Conservation (phyloP, 2,329 filamentous ascomycete species). For the Aplosporella prunicola region DNA sequence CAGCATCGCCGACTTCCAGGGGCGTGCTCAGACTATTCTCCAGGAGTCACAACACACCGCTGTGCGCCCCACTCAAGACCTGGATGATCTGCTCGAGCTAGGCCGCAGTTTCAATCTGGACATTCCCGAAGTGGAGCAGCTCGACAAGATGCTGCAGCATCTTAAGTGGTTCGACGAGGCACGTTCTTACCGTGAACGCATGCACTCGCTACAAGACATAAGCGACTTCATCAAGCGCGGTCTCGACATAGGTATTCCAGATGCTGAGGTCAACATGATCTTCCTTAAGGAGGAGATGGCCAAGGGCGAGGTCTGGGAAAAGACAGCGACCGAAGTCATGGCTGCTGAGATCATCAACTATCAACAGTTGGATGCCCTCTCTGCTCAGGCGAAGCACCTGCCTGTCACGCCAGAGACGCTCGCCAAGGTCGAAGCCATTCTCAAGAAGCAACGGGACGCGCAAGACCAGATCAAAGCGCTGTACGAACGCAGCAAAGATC, state of each 20-base stretch:
- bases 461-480: slow-evolving; percentile 79
- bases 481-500: slow-evolving; percentile 65
- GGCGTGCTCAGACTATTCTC: slow-evolving; percentile 57
- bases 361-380: slow-evolving; percentile 85
- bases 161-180: slow-evolving; percentile 83
- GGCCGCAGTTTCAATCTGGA: slow-evolving; percentile 86
- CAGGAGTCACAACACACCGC: background rate
- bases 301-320: slow-evolving; percentile 80
- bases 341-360: slow-evolving; percentile 88
- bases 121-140: slow-evolving; percentile 73
- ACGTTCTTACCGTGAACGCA: slow-evolving; percentile 50
- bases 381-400: slow-evolving; percentile 67
- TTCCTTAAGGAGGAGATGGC: slow-evolving; percentile 67
- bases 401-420: slow-evolving; percentile 78
- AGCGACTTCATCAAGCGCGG: slow-evolving; percentile 69
- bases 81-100: slow-evolving; percentile 85
- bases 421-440: slow-evolving; percentile 74
- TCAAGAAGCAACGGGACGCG: slow-evolving; percentile 92
- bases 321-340: slow-evolving; percentile 86
- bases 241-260: slow-evolving; percentile 64
- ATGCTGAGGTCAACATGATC: slow-evolving; percentile 69
- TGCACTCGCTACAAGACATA: slow-evolving; percentile 69
- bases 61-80: slow-evolving; percentile 28
- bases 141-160: slow-evolving; percentile 73
- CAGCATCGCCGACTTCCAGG: slow-evolving; percentile 76